Base-by-base conservation (phyloP, 257 asterid genomes). In the Thymus mandschuricus region DNA sequence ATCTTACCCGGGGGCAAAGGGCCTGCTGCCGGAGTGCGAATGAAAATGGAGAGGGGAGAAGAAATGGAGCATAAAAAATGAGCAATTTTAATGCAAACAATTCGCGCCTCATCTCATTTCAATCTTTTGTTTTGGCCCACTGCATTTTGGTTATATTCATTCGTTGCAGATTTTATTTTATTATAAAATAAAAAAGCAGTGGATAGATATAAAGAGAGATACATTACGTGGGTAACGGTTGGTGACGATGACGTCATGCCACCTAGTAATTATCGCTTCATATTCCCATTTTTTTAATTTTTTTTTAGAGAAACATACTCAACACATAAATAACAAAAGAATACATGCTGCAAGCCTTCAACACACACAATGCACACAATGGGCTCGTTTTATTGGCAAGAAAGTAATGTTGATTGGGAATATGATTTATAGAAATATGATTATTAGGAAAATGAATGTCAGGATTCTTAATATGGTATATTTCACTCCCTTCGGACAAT, bases 61-160 rank as follows among this genome's bases (percentile, higher is more conserved):
- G 61, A 64, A 62, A 64, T 73, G 64, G 66, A 64, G 38, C 48
- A 52, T 64, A 52, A 54, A 57, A 52, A 64, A 2, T 64, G 65
- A 8, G 34, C 8, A 28, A 69, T 57, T 69, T 69, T 35, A 50
- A 7, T 69, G 66, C 29, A n/a, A 21, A 2, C 69, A 60, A 40
- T 49, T 71, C 60, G 75, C 75, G 75, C 69, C 69, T 71, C 69
- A 71, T 46, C 69, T 71, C 69, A 71, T 46, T 71, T 60, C 51
- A 48, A 60, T 71, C 41, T 38, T 21, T 21, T 38, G 44, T 31
- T 46, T 63, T 45, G 74, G 74, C 31, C 40, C 46, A 29, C 59
- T 29, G 21, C 21, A 11, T 63, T 43, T 43, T 62, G 35, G 27
- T 40, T 38, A 61, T 8, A 15, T 62, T 34, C 38, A 3, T 62